A percentile compares a stretch with the other conserved stretches of the same genome.
Conservation (phyloP, 352 stramenopile species). For the Pythium coloratum region DNA sequence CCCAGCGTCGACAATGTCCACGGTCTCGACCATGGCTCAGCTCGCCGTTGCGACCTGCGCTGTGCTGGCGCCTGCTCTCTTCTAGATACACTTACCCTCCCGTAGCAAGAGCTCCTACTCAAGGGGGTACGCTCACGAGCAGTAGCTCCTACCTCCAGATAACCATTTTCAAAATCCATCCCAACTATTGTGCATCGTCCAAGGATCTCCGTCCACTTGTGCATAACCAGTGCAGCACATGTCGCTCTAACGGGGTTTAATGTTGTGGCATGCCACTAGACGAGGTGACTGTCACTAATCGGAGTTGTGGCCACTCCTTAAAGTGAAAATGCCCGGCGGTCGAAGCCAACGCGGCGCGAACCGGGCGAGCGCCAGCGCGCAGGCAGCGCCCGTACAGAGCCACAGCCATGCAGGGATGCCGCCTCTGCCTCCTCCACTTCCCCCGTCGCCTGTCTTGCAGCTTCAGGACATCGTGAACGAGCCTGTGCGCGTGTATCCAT, state of each 20-base stretch:
- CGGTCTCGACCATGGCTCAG: background rate
- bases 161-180: background rate
- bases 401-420: constrained; percentile 1
- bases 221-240: background rate
- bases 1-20: background rate
- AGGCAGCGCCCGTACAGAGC: background rate
- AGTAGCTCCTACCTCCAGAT: no score
- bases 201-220: background rate
- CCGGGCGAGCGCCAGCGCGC: background rate
- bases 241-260: background rate
- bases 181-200: background rate
- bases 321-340: constrained; percentile 1
- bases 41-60: background rate
- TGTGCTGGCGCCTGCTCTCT: background rate
- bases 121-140: no score
- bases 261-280: background rate
- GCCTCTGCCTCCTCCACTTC: constrained; percentile 18
- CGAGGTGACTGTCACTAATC: background rate
- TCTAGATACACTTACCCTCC: background rate
- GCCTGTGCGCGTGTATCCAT: constrained; percentile 64
- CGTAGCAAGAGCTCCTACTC: background rate
- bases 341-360: constrained; percentile 2
- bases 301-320: background rate
- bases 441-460: constrained; percentile 3
- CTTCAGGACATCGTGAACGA: constrained; percentile 22